Base-by-base conservation (phyloP, 2,329 filamentous ascomycete genomes). In the Venturia aucupariae region DNA sequence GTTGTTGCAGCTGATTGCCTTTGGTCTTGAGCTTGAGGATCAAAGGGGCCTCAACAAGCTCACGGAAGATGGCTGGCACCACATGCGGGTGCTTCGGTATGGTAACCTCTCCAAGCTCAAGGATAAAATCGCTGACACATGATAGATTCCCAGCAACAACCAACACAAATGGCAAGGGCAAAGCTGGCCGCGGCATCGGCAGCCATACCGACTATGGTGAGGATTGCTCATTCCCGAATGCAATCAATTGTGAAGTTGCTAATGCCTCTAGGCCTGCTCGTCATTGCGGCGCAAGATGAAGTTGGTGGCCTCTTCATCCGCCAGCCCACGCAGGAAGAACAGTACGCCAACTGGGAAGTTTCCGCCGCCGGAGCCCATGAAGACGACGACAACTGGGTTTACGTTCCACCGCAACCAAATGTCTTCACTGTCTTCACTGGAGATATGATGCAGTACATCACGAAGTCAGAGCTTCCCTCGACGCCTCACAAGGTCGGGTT, bases 391-490 rank as follows among this genome's bases (percentile, higher is more conserved):
- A 74, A 75, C 3, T 82, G 80, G 80, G 69, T 79, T 24, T 82
- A 78, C 65, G 76, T 82, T 8, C 78, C 79, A 4, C 80, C 80
- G 0, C 72, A 74, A 0, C 70, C 75, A 1, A 74, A 77, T 19
- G 74, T 77, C 4, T 78, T 81, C 66, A 82, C 80, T 1, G 80
- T 81, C 22, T 82, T 82, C 68, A 80, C 79, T 78, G 79, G 80
- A 11, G 79, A 81, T 66, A 82, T 82, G 77, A 77, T 82, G 77
- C 79, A 81, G 66, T 80, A 80, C 68, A 73, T 82, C 67, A 81
- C 80, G 41, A 75, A 76, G 69, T 75, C 74, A 38, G 72, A 73
- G 67, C 74, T 82, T 6, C 78, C 74, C 4, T 80, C 79, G 1
- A 82, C 80, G 0, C 79, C 76, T 1, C 80, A 82, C 72, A 82